phyloP scores from a whole-genome alignment of 495 filamentous ascomycete species.

The Hypoxylon rickii region DNA sequence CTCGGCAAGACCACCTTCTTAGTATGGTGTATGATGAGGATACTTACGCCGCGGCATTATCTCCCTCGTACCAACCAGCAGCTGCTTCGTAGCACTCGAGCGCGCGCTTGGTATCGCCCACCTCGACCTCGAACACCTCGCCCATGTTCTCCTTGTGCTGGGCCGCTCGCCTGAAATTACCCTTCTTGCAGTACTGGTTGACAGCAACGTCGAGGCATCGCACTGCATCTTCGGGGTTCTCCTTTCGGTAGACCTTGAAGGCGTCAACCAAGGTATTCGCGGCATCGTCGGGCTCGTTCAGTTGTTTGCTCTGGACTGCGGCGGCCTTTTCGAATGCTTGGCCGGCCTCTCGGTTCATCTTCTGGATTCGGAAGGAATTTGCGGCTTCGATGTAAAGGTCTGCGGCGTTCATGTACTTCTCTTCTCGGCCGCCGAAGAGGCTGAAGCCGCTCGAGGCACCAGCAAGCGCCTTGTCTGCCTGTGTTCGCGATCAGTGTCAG shows the following conservation, averaged over 20 bases:
- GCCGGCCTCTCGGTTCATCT: conserved; percentile 78
- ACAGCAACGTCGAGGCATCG: conserved; percentile 75
- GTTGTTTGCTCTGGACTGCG: conserved; percentile 69
- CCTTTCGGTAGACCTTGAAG: conserved; percentile 68
- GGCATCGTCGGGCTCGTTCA: conserved; percentile 87
- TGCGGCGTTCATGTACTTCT: conserved; percentile 84
- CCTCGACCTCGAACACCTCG: conserved; percentile 78
- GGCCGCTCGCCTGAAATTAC: conserved; percentile 86
- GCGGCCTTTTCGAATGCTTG: conserved; percentile 80
- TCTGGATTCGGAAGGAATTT: conserved; percentile 78
- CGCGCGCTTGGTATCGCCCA: conserved; percentile 75
- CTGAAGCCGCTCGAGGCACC: conserved; percentile 69
- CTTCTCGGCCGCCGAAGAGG: conserved; percentile 77
- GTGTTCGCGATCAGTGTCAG: conserved; percentile 36
- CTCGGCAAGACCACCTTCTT: background rate
- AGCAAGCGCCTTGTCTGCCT: conserved; percentile 80
- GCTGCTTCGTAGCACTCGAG: conserved; percentile 79
- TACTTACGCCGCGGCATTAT: conserved; percentile 82
- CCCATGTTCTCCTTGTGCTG: conserved; percentile 84
- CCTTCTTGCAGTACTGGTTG: conserved; percentile 76
- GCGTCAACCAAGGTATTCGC: conserved; percentile 73
- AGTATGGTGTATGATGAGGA: background rate
- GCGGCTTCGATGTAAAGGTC: conserved; percentile 81
- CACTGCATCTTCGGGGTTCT: conserved; percentile 76
- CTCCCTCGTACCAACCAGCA: conserved; percentile 83